Conservation (phyloP, 2,329 filamentous ascomycete genomes). For the Pseudogymnoascus sp. region DNA sequence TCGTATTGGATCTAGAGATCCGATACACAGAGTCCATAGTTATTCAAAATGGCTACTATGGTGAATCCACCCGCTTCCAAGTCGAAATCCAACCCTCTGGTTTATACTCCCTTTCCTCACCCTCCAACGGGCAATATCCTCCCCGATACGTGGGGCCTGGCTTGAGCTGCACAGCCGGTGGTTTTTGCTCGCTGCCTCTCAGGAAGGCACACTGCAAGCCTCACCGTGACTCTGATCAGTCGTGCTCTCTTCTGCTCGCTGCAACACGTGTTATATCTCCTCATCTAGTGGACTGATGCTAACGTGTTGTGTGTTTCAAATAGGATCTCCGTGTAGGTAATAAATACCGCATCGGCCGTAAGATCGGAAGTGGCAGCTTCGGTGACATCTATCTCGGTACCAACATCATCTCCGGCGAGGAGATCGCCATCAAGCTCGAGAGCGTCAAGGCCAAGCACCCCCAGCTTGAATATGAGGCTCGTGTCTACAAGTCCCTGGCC, state of each 20-base stretch:
- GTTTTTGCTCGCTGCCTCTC: conserved; percentile 2
- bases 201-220: background rate
- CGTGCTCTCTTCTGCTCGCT: background rate
- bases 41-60: conserved; percentile 54
- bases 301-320: background rate
- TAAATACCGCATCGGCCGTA: conserved; percentile 98
- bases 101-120: conserved; percentile 34
- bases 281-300: background rate
- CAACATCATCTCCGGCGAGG: conserved; percentile 98
- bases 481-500: conserved; percentile 83
- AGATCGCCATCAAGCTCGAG: conserved; percentile 99
- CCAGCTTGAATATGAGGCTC: conserved; percentile 96
- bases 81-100: conserved; percentile 30
- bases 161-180: background rate
- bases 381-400: conserved; percentile 98
- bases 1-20: conserved; percentile 22
- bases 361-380: conserved; percentile 96
- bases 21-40: conserved; percentile 30
- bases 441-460: conserved; percentile 99
- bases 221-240: background rate
- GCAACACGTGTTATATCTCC: background rate
- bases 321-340: conserved; percentile 98
- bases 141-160: background rate
- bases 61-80: conserved; percentile 38
- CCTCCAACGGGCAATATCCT: conserved; percentile 22